phyloP scores from a whole-genome alignment of 2,329 filamentous ascomycete species.

The Fusarium tjaetaba region DNA sequence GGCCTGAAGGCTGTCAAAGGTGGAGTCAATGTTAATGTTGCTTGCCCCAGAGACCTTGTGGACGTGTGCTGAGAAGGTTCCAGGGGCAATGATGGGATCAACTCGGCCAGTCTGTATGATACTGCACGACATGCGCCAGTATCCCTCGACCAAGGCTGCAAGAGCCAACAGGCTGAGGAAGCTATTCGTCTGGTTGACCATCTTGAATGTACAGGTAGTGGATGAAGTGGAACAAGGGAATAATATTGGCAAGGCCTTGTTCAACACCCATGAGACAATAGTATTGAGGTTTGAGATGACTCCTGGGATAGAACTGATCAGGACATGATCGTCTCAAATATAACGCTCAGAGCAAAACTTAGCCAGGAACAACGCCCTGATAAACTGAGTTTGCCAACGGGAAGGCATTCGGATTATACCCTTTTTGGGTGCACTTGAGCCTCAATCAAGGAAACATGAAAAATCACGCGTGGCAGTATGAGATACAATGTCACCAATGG shows the following conservation, averaged over 20 bases:
- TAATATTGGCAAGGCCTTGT: conserved; percentile 7
- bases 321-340: conserved; percentile 31
- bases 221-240: conserved; percentile 12
- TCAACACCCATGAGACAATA: conserved; percentile 3
- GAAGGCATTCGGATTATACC: conserved; percentile 3
- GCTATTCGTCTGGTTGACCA: conserved; percentile 14
- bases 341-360: background rate
- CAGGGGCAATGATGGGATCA: conserved; percentile 36
- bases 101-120: conserved; percentile 37
- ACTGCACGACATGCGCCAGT: conserved; percentile 40
- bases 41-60: conserved; percentile 40
- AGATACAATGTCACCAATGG: conserved; percentile 5
- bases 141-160: conserved; percentile 22
- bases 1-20: conserved; percentile 29
- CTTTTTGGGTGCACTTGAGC: conserved; percentile 1
- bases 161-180: conserved; percentile 23
- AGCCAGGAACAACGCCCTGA: background rate
- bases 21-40: conserved; percentile 27
- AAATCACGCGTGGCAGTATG: conserved; percentile 1
- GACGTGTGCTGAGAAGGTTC: conserved; percentile 31
- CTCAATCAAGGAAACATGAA: conserved; percentile 7
- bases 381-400: background rate
- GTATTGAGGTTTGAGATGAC: background rate
- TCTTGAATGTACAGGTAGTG: background rate
- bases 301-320: background rate